Evolutionary conservation across 2,329 filamentous ascomycete genomes (phyloP).

Genomic region (Alternaria sp.): DNA sequence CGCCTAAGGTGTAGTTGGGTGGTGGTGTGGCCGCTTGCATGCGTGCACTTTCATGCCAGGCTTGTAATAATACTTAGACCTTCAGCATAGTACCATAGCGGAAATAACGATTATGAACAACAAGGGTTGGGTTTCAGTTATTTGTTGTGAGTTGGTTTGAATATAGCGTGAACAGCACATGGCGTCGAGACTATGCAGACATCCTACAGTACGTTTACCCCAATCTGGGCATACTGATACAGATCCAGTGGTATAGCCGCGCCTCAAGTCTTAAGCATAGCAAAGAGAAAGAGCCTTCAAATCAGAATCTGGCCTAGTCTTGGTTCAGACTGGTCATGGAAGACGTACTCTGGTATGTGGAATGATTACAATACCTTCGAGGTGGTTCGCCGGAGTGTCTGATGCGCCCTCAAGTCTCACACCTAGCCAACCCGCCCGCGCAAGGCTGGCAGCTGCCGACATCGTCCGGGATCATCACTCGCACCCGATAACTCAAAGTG

Average conservation of each 20-base stretch:
- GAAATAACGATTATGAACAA: constrained; percentile 18
- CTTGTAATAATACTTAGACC: constrained; percentile 46
- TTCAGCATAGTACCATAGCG: constrained; percentile 22
- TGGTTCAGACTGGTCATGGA: background rate
- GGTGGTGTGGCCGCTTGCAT: constrained; percentile 29
- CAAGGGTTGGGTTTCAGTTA: background rate
- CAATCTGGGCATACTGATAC: background rate
- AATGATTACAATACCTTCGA: background rate
- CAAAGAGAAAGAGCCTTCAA: background rate
- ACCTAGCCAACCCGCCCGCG: background rate
- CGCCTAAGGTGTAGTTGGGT: constrained; percentile 35
- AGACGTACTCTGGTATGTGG: background rate
- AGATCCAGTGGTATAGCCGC: background rate
- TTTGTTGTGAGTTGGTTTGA: background rate
- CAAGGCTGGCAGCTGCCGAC: constrained; percentile 18
- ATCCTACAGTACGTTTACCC: background rate
- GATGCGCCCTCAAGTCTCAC: background rate
- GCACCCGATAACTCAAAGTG: constrained; percentile 2
- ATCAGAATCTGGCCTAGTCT: accelerated
- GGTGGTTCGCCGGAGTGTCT: background rate
- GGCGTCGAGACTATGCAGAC: background rate
- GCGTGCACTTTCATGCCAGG: constrained; percentile 24
- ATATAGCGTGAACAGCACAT: background rate
- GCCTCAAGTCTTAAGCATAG: background rate
- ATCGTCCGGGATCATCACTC: constrained; percentile 15